Conservation (phyloP, 805 yeast species). For the Sugiyamaella chiloensis region DNA sequence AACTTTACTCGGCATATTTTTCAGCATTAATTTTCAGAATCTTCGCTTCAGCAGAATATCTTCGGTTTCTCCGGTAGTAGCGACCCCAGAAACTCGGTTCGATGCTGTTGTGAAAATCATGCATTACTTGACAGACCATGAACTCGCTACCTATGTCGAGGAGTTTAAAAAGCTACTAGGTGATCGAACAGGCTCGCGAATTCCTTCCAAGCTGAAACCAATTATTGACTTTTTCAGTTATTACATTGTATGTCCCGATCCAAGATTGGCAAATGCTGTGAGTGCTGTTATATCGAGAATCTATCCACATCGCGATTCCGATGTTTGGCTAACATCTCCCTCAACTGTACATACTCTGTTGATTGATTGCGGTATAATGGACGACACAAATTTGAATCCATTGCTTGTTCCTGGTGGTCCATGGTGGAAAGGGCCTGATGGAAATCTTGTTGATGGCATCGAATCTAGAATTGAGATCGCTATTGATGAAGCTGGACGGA, state of each 20-base stretch:
- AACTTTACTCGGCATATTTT: constrained; percentile 4
- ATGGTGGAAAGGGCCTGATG: neutral
- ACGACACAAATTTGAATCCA: constrained; percentile 7
- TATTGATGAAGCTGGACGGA: neutral
- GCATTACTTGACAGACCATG: constrained; percentile 13
- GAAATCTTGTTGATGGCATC: constrained; percentile 15
- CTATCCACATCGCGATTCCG: constrained; percentile 21
- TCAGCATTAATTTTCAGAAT: constrained; percentile 12
- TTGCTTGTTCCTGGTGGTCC: constrained; percentile 6
- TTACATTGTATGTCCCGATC: constrained; percentile 18
- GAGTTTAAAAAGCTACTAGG: neutral
- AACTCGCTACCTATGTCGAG: constrained; percentile 4
- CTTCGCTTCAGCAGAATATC: constrained; percentile 10
- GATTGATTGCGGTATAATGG: constrained; percentile 8
- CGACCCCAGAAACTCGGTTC: constrained; percentile 11
- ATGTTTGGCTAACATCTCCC: constrained; percentile 23
- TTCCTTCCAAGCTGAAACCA: neutral
- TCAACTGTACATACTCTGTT: constrained; percentile 17
- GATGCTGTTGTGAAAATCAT: constrained; percentile 15
- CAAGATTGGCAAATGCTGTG: constrained; percentile 16
- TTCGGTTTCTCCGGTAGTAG: constrained; percentile 5
- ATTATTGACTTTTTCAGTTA: constrained; percentile 12
- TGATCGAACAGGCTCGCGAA: neutral
- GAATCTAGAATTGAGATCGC: constrained; percentile 1
- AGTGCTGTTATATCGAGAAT: constrained; percentile 15